Evolutionary conservation across 495 filamentous ascomycete species (phyloP), one percentile per base, ranked within the genome.

Genomic region (Penicillium crystallinum): DNA sequence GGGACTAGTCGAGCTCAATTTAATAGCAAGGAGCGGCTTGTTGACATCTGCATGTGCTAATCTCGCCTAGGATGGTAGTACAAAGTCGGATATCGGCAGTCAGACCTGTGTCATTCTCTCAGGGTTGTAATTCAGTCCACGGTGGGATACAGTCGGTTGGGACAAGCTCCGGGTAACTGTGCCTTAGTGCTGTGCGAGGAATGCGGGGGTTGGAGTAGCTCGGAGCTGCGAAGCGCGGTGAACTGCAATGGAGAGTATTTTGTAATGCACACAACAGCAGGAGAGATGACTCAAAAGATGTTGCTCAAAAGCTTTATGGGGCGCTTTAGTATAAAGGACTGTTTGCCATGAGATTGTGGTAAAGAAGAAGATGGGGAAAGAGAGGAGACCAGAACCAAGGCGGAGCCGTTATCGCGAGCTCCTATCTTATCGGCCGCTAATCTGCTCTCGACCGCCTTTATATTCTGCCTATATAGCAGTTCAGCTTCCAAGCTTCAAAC

Each of bases 11-110:
- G 48, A 42, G 48, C 38, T 50, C 48, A 50, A 50, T 50, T 50
- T 42, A 50, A 50, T 19, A 18, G 37, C 29, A 33, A 34, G 22
- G 17, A 42, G 18, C 30, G 29, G 31, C 23, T 31, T 42, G 27
- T 50, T 50, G 48, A 42, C 37, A 49, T 42, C 47, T 39, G 48
- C 48, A 50, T 50, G 37, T 50, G 48, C 38, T 31, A n/a, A 50
- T 50, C 29, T 50, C 30, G 37, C 29, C 48, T 21, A 27, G 27
- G 8, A 50, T 42, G 30, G 48, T 50, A 29, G 8, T 34, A 50
- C 48, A 42, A n/a, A 17, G 12, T 50, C 38, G 48, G 37, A 18
- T 50, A 42, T 18, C 48, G 41, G 38, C 18, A 50, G 48, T 42
- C 30, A 50, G 19, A 18, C 37, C 38, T 42, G 38, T 42, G 42